Percentiles rank a stretch among this genome's conserved stretches.
Conservation (phyloP, 768 basidiomycete species). For the Tubosaeta sp. region DNA sequence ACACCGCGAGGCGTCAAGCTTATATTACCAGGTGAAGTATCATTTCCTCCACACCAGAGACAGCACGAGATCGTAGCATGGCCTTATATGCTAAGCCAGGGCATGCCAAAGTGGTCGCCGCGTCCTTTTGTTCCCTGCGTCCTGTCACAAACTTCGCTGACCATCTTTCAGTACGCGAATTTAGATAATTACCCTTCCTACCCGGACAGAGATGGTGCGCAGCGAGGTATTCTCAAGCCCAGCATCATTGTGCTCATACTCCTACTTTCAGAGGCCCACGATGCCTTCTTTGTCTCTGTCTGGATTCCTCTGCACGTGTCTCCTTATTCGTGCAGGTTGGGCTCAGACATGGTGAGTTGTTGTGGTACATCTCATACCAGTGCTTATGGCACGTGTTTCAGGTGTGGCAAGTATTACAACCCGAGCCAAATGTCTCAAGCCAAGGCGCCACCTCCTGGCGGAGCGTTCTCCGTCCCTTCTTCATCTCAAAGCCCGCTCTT, state of each 20-base stretch:
- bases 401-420: constrained; percentile 52
- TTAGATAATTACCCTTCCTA: not conserved
- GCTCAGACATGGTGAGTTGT: constrained; percentile 30
- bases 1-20: not conserved
- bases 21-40: constrained; percentile 11
- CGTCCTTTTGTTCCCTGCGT: not conserved
- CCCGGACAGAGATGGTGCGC: constrained; percentile 4
- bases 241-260: not conserved
- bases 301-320: constrained; percentile 9
- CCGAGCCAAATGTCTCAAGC: constrained; percentile 32
- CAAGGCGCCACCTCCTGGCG: constrained; percentile 43
- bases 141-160: not conserved
- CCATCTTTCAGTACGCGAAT: constrained; percentile 3
- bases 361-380: not conserved
- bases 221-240: not conserved
- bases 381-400: constrained; percentile 15
- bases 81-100: not conserved
- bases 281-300: constrained; percentile 11
- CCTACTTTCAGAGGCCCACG: not conserved
- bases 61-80: not conserved
- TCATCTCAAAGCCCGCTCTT: constrained; percentile 41
- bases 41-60: not conserved
- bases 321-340: constrained; percentile 10
- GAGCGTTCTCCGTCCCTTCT: constrained; percentile 40
- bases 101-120: not conserved